Evolutionary conservation across 331 rosid genomes (phyloP), one percentile per base, ranked within the genome.

Genomic region (Pyracantha coccinea): DNA sequence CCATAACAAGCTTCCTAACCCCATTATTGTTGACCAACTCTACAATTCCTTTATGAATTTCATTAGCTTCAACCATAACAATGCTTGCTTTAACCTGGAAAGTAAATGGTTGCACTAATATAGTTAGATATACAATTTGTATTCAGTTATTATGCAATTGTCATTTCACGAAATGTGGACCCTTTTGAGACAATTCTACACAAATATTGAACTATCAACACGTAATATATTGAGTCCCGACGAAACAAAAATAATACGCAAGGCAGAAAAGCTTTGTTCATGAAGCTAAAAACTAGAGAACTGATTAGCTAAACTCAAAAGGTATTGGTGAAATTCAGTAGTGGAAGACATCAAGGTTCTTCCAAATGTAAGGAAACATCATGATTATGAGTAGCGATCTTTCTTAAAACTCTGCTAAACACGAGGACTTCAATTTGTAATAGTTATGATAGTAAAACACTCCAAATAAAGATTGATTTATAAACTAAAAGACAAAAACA

Each of bases 1-100:
- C 98, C 83, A 93, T 89, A 33, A 89, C 93, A 79, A 93, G 96
- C 85, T 89, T 93, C 79, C 78, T 83, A 78, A 91, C 82, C 31
- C 80, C 86, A 76, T 86, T 72, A 53, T 12, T 77, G 77, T 66
- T 79, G 79, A 86, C 88, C 84, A 79, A 57, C 70, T 93, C 93
- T 79, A 93, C 87, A 73, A 93, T 89, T 80, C 97, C 97, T 75
- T 80, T 89, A 66, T 85, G 92, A 71, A 89, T 86, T 74, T 85
- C 90, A 59, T 85, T 86, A 13, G 87, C 88, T 87, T 93, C 90
- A 53, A 78, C 74, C 21, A 84, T 69, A 28, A 81, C 68, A 67
- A 75, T 33, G 76, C 89, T 89, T 5, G 90, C 89, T 79, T 84
- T 84, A 38, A 87, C 92, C 98, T 93, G 84, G 19, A 68, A 79